A percentile compares a stretch with the other conserved stretches of the same genome.
phyloP scores from a whole-genome alignment of 306 rosid genomes.

The Hippophae tibetana region DNA sequence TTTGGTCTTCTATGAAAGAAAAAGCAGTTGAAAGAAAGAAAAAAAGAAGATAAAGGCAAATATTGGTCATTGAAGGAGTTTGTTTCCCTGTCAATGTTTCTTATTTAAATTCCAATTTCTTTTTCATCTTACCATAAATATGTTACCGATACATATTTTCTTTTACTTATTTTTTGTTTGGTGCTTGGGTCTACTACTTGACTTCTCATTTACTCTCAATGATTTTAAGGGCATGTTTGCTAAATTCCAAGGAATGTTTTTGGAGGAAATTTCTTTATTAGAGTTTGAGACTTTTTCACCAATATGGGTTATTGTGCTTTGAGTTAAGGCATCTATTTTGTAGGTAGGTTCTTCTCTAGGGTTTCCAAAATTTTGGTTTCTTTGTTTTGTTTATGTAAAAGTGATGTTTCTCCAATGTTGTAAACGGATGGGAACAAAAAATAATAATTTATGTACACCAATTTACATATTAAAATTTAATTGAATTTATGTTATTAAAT shows the following conservation, averaged over 20 bases:
- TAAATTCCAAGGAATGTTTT: constrained; percentile 25
- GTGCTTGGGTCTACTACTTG: neutral
- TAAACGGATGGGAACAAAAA: no score
- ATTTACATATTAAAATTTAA: constrained; percentile 4
- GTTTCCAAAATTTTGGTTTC: neutral
- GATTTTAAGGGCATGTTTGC: constrained; percentile 10
- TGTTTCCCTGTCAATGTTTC: constrained; percentile 8
- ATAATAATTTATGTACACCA: no score
- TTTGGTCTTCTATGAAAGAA: constrained; percentile 20
- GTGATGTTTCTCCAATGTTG: neutral
- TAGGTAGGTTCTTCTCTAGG: neutral
- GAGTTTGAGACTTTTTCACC: constrained; percentile 12
- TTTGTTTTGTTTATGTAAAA: constrained; percentile 1
- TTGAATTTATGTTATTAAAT: neutral
- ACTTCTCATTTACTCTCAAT: neutral
- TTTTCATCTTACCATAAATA: neutral
- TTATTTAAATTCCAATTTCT: neutral
- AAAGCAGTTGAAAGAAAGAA: constrained; percentile 8
- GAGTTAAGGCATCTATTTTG: constrained; percentile 5
- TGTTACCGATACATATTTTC: neutral
- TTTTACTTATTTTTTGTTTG: neutral
- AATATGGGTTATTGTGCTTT: constrained; percentile 15
- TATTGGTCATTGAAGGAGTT: constrained; percentile 1
- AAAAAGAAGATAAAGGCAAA: constrained; percentile 11
- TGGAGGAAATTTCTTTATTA: neutral